Conservation (phyloP, 1,284 basidiomycete species). For the Moniliophthora roreri region DNA sequence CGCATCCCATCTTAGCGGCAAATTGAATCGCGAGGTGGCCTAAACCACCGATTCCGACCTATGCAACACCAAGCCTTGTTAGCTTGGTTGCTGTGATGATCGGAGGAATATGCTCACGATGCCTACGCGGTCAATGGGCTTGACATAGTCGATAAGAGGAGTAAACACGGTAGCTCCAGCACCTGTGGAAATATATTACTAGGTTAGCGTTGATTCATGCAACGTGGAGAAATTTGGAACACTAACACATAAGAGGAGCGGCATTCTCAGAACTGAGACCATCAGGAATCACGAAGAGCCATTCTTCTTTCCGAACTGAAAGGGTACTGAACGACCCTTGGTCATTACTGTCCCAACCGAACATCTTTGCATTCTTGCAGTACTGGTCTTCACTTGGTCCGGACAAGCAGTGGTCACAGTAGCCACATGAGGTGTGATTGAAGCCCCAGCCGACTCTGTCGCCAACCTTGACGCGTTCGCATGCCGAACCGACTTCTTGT, state of each 20-base stretch:
- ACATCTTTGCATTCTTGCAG: constrained; percentile 28
- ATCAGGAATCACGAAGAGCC: constrained; percentile 67
- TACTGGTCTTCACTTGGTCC: constrained; percentile 44
- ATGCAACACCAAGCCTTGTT: no score
- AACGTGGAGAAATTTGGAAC: not conserved
- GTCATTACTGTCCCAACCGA: constrained; percentile 41
- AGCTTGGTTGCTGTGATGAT: no score
- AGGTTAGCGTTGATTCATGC: not conserved
- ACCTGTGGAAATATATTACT: not conserved
- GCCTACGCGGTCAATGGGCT: constrained; percentile 51
- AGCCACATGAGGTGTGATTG: constrained; percentile 19
- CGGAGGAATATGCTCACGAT: no score
- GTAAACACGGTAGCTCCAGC: constrained; percentile 66
- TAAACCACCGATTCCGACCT: constrained; percentile 59
- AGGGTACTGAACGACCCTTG: constrained; percentile 61
- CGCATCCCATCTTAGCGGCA: constrained; percentile 53
- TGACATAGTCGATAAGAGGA: constrained; percentile 45
- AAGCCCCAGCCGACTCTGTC: constrained; percentile 24
- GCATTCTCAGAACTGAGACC: constrained; percentile 49
- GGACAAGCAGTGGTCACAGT: constrained; percentile 18
- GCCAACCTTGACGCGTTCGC: constrained; percentile 47
- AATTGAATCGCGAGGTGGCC: constrained; percentile 55
- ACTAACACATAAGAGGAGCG: constrained; percentile 45
- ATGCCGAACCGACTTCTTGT: constrained; percentile 42
- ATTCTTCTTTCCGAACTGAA: constrained; percentile 60